Evolutionary conservation across 2,329 filamentous ascomycete species (phyloP), one percentile per base, ranked within the genome.

Genomic region (Colletotrichum phormii): DNA sequence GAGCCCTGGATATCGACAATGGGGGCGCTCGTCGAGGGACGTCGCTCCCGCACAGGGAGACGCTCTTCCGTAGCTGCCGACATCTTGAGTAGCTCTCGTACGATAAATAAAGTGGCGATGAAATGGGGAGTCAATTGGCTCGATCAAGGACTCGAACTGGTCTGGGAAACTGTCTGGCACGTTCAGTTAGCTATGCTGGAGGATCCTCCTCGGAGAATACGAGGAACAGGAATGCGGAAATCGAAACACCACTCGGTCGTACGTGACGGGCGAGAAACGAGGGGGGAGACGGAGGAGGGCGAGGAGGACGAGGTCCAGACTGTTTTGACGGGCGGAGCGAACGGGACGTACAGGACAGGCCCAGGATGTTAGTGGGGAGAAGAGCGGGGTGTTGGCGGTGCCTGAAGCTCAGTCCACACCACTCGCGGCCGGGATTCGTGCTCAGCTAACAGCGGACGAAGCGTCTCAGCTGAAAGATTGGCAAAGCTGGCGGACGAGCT

Each of bases 1-100:
- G 94, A 92, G 76, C 95, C 95, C 82, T 94, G 89, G 75, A 98
- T 92, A 81, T 98, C 95, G 75, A 94, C 90, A 77, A 98, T 92
- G 59, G 95, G 95, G 77, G 94, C 94, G 76, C 93, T 91, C 71
- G 89, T 92, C 24, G 95, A 97, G 71, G 94, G 95, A 77, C 90
- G 93, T 77, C 95, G 92, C 87, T 98, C 92, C 76, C 94, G 89
- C 53, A 85, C 84, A 64, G 89, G 87, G 64, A 90, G 62, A 53
- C 78, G 75, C 63, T 71, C 55, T 69, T 82, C 78, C 58, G 83
- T 78, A 49, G 62, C 53, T 37, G 22, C 66, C 54, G 80, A 74
- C 80, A 83, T 82, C 24, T 75, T 18, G 67, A 59, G 74, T 71
- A 77, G n/a, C 77, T 63, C n/a, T 22, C 37, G 13, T 24, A n/a